Conservation (phyloP, 257 asterid genomes). For the Gentiana straminea region DNA sequence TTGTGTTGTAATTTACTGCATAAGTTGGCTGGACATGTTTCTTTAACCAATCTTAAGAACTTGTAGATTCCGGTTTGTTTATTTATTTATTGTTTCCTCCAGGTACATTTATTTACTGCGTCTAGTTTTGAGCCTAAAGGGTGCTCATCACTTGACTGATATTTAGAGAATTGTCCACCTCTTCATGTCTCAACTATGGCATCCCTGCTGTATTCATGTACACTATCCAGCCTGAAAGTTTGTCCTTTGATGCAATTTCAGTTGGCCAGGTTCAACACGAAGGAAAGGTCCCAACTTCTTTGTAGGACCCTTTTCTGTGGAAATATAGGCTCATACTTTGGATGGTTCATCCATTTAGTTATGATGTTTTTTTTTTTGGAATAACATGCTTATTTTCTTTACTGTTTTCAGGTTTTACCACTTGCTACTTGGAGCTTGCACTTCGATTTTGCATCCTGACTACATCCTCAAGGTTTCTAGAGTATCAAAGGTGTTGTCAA, state of each 20-base stretch:
- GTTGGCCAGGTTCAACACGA: constrained; percentile 16
- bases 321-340: neutral
- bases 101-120: neutral
- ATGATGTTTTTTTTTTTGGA: neutral
- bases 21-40: neutral
- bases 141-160: neutral
- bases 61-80: neutral
- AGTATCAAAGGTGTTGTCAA: constrained; percentile 8
- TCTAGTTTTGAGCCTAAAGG: neutral
- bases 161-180: neutral
- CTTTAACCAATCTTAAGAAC: neutral
- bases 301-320: constrained; percentile 1
- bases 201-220: constrained; percentile 5
- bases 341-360: neutral
- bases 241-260: constrained; percentile 14
- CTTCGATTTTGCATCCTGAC: constrained; percentile 15
- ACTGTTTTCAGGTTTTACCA: constrained; percentile 30
- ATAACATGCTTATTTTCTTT: constrained; percentile 7
- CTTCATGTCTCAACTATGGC: constrained; percentile 3
- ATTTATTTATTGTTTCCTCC: neutral
- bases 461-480: constrained; percentile 10
- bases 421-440: constrained; percentile 12
- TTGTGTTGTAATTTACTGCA: neutral
- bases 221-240: constrained; percentile 9
- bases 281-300: constrained; percentile 38